Evolutionary conservation across 352 stramenopile genomes (phyloP).

Genomic region (Pelagophyceae sp.): DNA sequence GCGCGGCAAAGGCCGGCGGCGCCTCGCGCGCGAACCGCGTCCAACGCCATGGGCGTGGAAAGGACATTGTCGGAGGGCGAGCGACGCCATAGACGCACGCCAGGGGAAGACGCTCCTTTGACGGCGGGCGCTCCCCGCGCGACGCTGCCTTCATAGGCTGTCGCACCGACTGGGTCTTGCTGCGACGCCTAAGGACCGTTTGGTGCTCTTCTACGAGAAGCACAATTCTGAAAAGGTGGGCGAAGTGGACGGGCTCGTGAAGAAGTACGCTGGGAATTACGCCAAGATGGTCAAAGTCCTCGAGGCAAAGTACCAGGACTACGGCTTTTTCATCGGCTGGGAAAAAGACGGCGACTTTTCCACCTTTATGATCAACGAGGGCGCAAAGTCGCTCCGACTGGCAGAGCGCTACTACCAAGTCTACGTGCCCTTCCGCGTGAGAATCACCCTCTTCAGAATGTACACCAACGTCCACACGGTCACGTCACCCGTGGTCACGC

Average conservation of each 20-base stretch:
- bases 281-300: slow-evolving; percentile 52
- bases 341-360: slow-evolving; percentile 41
- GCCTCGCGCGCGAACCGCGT: not conserved
- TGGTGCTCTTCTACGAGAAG: slow-evolving; percentile 71
- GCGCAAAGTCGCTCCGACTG: not conserved
- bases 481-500: not conserved
- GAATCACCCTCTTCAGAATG: slow-evolving; percentile 1
- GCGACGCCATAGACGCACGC: not conserved
- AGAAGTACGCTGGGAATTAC: slow-evolving; percentile 61
- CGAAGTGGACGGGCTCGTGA: slow-evolving; percentile 55
- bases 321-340: slow-evolving; percentile 60
- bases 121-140: not conserved
- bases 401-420: not conserved
- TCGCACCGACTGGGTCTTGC: slow-evolving; percentile 48
- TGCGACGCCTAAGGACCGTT: slow-evolving; percentile 45
- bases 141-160: slow-evolving; percentile 22
- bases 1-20: no score
- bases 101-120: not conserved
- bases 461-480: not conserved
- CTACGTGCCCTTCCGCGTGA: not conserved
- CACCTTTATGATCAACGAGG: not conserved
- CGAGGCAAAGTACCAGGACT: slow-evolving; percentile 61
- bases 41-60: no score
- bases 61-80: slow-evolving; percentile 42
- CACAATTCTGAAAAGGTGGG: slow-evolving; percentile 69